Conservation (phyloP, 352 stramenopile species). For the Globisporangium ultimum region DNA sequence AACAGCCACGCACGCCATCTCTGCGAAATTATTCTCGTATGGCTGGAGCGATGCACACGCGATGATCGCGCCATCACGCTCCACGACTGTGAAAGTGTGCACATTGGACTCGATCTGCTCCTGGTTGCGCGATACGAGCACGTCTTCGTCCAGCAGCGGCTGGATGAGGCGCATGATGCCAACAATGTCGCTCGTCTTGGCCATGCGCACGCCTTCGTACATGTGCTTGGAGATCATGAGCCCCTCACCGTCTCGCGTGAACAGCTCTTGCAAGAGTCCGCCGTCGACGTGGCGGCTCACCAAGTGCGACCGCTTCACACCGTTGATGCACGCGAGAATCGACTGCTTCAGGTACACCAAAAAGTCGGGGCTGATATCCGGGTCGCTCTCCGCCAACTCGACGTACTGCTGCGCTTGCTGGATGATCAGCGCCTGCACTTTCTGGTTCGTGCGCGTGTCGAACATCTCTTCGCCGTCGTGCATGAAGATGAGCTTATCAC, state of each 20-base stretch:
- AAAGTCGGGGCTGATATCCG: conserved; percentile 63
- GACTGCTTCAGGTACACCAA: conserved; percentile 83
- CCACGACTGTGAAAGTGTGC: conserved; percentile 84
- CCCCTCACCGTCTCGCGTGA: conserved; percentile 95
- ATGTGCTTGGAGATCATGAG: conserved; percentile 97
- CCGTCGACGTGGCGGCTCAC: conserved; percentile 85
- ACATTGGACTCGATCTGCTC: conserved; percentile 90
- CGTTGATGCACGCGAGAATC: conserved; percentile 79
- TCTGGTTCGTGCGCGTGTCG: conserved; percentile 76
- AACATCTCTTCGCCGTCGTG: conserved; percentile 87
- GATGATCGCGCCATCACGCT: conserved; percentile 88
- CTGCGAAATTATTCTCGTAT: conserved; percentile 88
- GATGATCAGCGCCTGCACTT: conserved; percentile 76
- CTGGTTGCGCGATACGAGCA: conserved; percentile 84
- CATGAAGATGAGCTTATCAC: conserved; percentile 88
- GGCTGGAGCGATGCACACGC: conserved; percentile 85
- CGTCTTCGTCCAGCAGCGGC: conserved; percentile 83
- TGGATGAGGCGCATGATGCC: conserved; percentile 87
- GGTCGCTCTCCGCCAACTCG: conserved; percentile 51
- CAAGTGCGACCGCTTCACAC: conserved; percentile 82
- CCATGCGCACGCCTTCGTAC: conserved; percentile 94
- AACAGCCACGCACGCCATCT: conserved; percentile 90
- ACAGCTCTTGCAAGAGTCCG: conserved; percentile 96
- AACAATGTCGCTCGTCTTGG: conserved; percentile 90
- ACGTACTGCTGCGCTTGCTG: conserved; percentile 83